Evolutionary conservation across 1,284 basidiomycete species (phyloP), one percentile per base, ranked within the genome.

Genomic region (Austroboletus niveus): DNA sequence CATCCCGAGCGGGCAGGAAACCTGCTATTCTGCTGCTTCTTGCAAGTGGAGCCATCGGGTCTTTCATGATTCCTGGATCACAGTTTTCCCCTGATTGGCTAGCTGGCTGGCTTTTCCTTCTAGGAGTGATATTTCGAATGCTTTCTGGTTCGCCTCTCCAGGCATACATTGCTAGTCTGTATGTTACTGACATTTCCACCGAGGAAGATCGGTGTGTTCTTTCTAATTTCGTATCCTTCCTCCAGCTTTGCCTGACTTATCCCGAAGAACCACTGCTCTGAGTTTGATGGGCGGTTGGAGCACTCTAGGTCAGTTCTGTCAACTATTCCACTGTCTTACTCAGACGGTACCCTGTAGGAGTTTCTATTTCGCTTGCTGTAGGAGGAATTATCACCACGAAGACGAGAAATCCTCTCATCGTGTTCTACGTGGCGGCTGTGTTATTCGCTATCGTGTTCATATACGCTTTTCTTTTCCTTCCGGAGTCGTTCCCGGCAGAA

Each of bases 401-500:
- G 27, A 65, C 65, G 5, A 52, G 62, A 14, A 50, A 63, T 17
- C 56, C 64, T n/a, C 31, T 61, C 0, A 54, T 62, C 0, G 71
- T 73, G 9, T 72, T 60, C 45, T 59, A 58, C 27, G 34, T 57
- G 6, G 54, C 67, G 4, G 45, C 47, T 1, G 47, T 47, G 15
- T 52, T 70, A 20, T 56, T 63, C 42, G 38, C 49, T 20, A 14
- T 48, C 1, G 32, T 49, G 15, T 56, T 61, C 30, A 17, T 60
- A n/a, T 71, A 71, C 38, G 51, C 63, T 2, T 2, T 47, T 11
- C 49, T 55, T 15, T 27, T 67, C 22, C 47, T 71, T 0, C 69
- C 71, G 5, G 69, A 73, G 51, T 66, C 70, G 5, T 65, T 71
- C 35, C 51, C 65, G 0, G 48, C 58, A 32, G 59, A 64, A 31